Evolutionary conservation across 805 yeast genomes (phyloP).

Genomic region (Suhomyces sp.): DNA sequence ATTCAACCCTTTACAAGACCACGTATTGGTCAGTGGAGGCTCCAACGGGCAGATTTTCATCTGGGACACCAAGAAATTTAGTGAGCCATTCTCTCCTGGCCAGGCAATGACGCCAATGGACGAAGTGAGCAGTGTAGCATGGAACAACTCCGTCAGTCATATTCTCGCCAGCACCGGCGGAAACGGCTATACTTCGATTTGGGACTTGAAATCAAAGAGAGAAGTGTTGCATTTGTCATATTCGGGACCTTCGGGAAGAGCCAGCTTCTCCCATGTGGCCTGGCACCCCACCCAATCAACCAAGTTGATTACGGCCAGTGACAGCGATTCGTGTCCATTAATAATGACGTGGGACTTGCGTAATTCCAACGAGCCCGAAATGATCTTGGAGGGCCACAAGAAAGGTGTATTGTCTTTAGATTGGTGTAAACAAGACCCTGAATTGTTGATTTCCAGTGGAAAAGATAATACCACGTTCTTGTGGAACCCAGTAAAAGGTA

Average conservation of each 20-base stretch:
- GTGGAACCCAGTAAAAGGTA: conserved; percentile 85
- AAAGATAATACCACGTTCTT: conserved; percentile 82
- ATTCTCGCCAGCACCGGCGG: conserved; percentile 88
- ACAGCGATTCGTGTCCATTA: conserved; percentile 73
- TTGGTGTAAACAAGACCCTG: conserved; percentile 86
- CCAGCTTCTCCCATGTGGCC: conserved; percentile 74
- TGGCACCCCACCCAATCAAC: conserved; percentile 96
- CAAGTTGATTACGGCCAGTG: conserved; percentile 82
- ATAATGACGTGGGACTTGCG: conserved; percentile 92
- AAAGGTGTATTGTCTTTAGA: conserved; percentile 88
- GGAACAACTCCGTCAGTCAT: conserved; percentile 83
- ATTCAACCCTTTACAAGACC: conserved; percentile 72
- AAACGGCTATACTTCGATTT: conserved; percentile 82
- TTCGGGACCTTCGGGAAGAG: conserved; percentile 53
- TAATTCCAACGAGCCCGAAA: conserved; percentile 88
- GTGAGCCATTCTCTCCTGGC: conserved; percentile 68
- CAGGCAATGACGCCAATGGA: conserved; percentile 76
- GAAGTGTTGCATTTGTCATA: conserved; percentile 86
- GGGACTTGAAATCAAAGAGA: conserved; percentile 86
- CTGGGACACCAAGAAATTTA: conserved; percentile 77
- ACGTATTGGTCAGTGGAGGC: conserved; percentile 83
- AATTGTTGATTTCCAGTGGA: conserved; percentile 82
- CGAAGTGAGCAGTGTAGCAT: conserved; percentile 75
- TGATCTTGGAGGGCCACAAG: conserved; percentile 70
- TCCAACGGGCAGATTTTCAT: conserved; percentile 82